Percentiles rank a stretch among this genome's conserved stretches.
Evolutionary conservation across 75 land plant genomes (phyloP).

Genomic region (Larix kaempferi): DNA sequence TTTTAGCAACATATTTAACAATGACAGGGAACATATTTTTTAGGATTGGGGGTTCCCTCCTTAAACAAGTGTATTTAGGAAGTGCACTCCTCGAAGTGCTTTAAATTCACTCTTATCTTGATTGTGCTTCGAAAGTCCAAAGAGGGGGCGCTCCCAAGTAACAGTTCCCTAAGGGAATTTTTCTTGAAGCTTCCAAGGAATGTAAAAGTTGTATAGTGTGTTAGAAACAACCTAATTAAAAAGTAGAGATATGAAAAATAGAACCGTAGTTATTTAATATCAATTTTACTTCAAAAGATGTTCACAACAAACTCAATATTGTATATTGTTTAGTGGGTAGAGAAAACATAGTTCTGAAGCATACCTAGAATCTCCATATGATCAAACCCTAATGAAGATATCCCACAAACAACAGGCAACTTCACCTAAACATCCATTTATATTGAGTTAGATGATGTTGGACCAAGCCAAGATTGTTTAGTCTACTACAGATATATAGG

Average conservation of each 20-base stretch:
- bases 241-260: neutral
- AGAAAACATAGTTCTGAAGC: neutral
- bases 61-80: too few species aligned
- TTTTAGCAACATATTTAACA: too few species aligned
- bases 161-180: too few species aligned
- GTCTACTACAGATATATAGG: neutral
- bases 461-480: neutral
- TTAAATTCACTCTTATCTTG: too few species aligned
- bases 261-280: neutral
- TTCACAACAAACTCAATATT: neutral
- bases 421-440: conserved; percentile 43
- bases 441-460: neutral
- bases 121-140: too few species aligned
- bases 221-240: neutral
- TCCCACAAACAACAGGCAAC: conserved; percentile 82
- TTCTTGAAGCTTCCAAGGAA: too few species aligned
- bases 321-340: neutral
- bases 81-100: too few species aligned
- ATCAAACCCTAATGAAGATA: conserved; percentile 83
- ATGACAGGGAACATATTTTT: too few species aligned
- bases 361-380: conserved; percentile 82
- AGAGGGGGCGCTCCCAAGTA: too few species aligned
- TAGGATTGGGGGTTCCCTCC: too few species aligned
- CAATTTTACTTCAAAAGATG: neutral
- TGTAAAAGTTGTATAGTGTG: too few species aligned